Percentiles rank a stretch among this genome's conserved stretches.
Evolutionary conservation across 345 rosid species (phyloP).

Genomic region (rapeseed (Brassica napus)): DNA sequence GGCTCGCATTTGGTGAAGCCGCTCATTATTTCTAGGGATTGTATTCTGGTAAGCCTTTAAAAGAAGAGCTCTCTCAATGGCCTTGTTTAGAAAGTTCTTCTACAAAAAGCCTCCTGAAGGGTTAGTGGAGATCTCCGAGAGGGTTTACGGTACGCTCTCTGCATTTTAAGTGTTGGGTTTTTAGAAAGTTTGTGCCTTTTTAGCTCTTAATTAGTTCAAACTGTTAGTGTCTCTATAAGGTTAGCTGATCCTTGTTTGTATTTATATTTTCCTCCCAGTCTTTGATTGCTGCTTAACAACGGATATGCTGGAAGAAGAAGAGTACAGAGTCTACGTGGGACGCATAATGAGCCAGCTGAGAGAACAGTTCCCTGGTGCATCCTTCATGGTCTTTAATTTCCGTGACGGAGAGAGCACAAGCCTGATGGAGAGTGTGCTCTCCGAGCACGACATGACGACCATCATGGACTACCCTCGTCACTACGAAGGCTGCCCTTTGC

Average conservation of each 20-base stretch:
- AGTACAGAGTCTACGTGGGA: conserved; percentile 52
- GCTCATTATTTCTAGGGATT: conserved; percentile 29
- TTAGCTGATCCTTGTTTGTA: conserved; percentile 30
- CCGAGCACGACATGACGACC: conserved; percentile 74
- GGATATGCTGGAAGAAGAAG: conserved; percentile 54
- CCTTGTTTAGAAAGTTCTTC: conserved; percentile 72
- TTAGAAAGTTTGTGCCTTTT: conserved; percentile 9
- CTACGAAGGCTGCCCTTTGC: conserved; percentile 75
- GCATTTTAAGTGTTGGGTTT: conserved; percentile 24
- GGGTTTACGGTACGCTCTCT: conserved; percentile 67
- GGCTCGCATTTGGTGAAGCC: conserved; percentile 35
- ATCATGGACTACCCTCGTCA: conserved; percentile 82
- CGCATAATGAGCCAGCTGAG: conserved; percentile 58
- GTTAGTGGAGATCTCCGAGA: conserved; percentile 78
- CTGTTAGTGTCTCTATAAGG: neutral
- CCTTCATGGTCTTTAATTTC: conserved; percentile 80
- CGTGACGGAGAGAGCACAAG: conserved; percentile 59
- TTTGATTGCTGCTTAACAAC: conserved; percentile 71
- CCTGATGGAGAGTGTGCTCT: conserved; percentile 50
- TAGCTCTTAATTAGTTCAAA: neutral
- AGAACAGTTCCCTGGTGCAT: conserved; percentile 58
- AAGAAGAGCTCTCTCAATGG: conserved; percentile 49
- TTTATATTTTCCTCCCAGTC: conserved; percentile 37
- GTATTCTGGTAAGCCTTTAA: conserved; percentile 16
- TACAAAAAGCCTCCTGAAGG: conserved; percentile 73